These are phyloP conservation scores for Annona cherimola DNA, from an alignment of 164 flowering plant genomes.

Conservation along the genomic window DNA sequence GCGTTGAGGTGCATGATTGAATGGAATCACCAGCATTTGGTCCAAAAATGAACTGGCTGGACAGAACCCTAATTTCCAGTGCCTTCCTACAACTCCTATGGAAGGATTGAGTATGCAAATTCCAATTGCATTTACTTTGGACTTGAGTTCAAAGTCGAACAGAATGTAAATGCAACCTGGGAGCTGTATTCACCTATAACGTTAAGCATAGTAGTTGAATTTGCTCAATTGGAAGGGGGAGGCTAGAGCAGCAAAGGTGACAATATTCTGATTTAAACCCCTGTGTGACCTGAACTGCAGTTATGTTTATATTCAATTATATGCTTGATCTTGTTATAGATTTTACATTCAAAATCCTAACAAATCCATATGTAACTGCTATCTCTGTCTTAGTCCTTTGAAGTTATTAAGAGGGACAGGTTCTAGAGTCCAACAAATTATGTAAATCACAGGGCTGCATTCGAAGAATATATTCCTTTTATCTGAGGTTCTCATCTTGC, in stretches of 20 bases:
- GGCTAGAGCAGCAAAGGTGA: background rate
- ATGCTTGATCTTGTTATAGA: background rate
- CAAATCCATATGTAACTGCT: background rate
- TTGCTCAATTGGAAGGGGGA: background rate
- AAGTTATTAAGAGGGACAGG: background rate
- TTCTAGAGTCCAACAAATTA: background rate
- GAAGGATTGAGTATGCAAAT: background rate
- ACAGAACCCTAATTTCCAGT: background rate
- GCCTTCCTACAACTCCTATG: background rate
- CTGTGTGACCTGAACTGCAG: background rate
- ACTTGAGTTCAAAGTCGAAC: background rate
- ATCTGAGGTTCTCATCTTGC: constrained; percentile 2
- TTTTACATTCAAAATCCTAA: background rate
- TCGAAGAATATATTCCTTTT: background rate
- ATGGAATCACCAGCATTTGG: background rate
- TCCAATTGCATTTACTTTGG: background rate
- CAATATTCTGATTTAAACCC: background rate
- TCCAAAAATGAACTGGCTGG: background rate
- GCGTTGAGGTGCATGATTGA: background rate
- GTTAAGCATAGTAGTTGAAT: background rate
- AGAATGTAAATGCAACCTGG: background rate
- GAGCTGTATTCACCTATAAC: background rate
- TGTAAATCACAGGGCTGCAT: background rate
- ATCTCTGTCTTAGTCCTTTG: background rate
- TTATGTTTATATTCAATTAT: too few species aligned